Evolutionary conservation across 129 eudicot genomes (phyloP), one percentile per base, ranked within the genome.

Genomic region (Cynara cardunculus): DNA sequence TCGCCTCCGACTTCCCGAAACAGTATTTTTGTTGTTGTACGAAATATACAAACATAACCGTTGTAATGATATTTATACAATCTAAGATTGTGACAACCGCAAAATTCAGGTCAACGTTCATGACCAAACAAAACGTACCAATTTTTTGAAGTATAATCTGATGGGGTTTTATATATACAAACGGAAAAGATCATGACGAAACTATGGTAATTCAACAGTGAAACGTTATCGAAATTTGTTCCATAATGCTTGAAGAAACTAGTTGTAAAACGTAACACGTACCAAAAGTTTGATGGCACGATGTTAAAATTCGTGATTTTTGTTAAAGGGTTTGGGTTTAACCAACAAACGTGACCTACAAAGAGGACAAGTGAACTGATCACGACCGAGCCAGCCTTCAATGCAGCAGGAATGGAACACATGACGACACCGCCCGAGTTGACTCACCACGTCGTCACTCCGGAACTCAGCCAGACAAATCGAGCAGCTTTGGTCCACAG

Each of bases 381-480:
- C 80, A 2, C 81, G 82, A 32, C 73, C 31, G 19, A 90, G 49
- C 89, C 93, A 89, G n/a, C 82, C 73, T 53, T 89, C 79, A 62
- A 91, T 86, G 80, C 93, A 91, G 4, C 76, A 78, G 77, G 82
- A 53, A 76, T 91, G 96, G 85, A 91, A 91, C 37, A 87, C 81
- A 77, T 91, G 97, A 24, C 81, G 73, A 49, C 97, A 91, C 24
- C 76, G 75, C 9, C 82, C 49, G 78, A 91, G 87, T 78, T 85
- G 88, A 80, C 89, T 87, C 81, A 91, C 97, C 37, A 39, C 24
- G 46, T 89, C 91, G 68, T 84, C 88, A 59, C 53, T 56, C 80
- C 62, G 80, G 59, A 84, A 91, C 87, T 89, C 91, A 67, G 85
- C 87, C 86, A 89, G 77, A 35, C 97, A 91, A 35, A 91, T 85